phyloP scores from a whole-genome alignment of 148 eudicot genomes.

The Limonium bicolor region DNA sequence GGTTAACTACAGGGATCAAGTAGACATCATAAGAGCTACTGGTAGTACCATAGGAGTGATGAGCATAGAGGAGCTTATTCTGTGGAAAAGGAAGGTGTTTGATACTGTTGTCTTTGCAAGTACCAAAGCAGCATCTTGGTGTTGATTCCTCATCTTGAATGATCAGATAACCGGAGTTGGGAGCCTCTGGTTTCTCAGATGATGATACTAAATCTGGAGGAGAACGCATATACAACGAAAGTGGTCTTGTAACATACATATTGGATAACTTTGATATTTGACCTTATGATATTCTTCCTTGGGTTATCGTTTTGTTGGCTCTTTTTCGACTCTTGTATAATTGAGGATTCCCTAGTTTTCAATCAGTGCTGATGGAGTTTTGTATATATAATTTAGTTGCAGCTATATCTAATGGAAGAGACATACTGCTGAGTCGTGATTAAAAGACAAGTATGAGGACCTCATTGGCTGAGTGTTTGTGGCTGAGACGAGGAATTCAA shows the following conservation, averaged over 20 bases:
- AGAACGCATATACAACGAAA: conserved; percentile 11
- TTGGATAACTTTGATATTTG: too few relatives aligned
- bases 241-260: conserved; percentile 24
- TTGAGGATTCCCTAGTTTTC: too few relatives aligned
- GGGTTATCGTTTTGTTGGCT: too few relatives aligned
- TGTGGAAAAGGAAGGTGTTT: conserved; percentile 24
- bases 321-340: too few relatives aligned
- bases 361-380: too few relatives aligned
- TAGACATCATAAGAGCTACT: conserved; percentile 11
- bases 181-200: conserved; percentile 15
- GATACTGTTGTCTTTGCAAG: conserved; percentile 9
- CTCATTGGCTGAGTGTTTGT: too few relatives aligned
- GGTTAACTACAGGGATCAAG: conserved; percentile 22
- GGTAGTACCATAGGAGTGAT: conserved; percentile 4
- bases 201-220: conserved; percentile 12
- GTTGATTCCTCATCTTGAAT: conserved; percentile 14
- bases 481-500: too few relatives aligned
- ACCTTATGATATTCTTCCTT: too few relatives aligned
- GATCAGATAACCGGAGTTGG: conserved; percentile 22
- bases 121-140: conserved; percentile 8
- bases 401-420: too few relatives aligned
- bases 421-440: too few relatives aligned
- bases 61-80: conserved; percentile 16
- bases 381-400: too few relatives aligned
- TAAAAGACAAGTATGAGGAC: too few relatives aligned